Evolutionary conservation across 306 rosid genomes (phyloP).

Genomic region (Lathyrus oleraceus): DNA sequence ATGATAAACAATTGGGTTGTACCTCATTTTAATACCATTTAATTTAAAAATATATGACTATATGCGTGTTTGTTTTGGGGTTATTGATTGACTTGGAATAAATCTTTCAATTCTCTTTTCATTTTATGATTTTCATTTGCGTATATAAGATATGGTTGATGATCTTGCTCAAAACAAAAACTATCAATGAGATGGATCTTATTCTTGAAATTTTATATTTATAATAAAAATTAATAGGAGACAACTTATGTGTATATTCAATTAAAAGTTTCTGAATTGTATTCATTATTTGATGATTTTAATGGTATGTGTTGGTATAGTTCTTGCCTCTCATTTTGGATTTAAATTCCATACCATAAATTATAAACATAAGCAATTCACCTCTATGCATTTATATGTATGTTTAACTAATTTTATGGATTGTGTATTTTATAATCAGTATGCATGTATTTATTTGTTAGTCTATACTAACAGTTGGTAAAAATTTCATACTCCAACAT

Average conservation of each 20-base stretch:
- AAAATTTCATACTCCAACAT: too few relatives aligned
- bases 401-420: too few relatives aligned
- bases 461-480: too few relatives aligned
- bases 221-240: neutral
- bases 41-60: neutral
- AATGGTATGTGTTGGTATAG: neutral
- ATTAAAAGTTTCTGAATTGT: slow-evolving; percentile 6
- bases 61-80: neutral
- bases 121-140: slow-evolving; percentile 8
- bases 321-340: too few relatives aligned
- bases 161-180: neutral
- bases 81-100: neutral
- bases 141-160: neutral
- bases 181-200: too few relatives aligned
- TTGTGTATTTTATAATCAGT: too few relatives aligned
- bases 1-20: neutral
- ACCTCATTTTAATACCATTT: neutral
- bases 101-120: neutral
- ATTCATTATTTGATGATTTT: neutral
- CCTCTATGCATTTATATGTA: too few relatives aligned
- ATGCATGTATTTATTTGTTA: too few relatives aligned
- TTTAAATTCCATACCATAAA: too few relatives aligned
- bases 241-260: neutral
- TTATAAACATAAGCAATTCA: too few relatives aligned
- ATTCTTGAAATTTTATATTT: neutral